Evolutionary conservation across 768 basidiomycete species (phyloP).

Genomic region (Leccinum barrowsii): DNA sequence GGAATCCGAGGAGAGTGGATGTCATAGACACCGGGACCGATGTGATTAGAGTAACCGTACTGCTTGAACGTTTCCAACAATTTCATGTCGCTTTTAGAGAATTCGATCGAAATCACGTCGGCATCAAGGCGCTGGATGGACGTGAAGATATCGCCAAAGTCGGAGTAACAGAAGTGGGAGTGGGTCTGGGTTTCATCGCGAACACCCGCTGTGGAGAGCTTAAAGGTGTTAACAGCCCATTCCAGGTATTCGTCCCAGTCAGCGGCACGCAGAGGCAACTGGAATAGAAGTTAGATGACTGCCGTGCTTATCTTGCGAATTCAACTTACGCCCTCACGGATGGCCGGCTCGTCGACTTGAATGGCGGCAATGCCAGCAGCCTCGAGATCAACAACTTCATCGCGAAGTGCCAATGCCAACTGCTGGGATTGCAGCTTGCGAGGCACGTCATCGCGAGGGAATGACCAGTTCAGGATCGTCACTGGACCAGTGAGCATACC

Average conservation of each 20-base stretch:
- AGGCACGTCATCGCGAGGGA: constrained; percentile 97
- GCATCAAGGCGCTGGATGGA: constrained; percentile 96
- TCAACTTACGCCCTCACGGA: constrained; percentile 88
- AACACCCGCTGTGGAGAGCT: constrained; percentile 94
- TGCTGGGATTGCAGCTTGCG: constrained; percentile 98
- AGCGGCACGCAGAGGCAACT: constrained; percentile 91
- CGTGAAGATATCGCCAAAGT: constrained; percentile 98
- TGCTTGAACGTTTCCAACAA: constrained; percentile 92
- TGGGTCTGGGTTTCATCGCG: constrained; percentile 92
- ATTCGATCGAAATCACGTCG: constrained; percentile 98
- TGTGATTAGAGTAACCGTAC: constrained; percentile 94
- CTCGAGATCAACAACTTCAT: constrained; percentile 96
- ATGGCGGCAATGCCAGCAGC: constrained; percentile 96
- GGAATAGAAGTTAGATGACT: constrained; percentile 5
- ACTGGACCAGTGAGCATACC: constrained; percentile 99
- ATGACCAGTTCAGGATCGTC: constrained; percentile 99
- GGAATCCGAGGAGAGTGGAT: constrained; percentile 99
- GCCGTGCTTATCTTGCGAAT: neutral
- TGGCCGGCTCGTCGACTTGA: constrained; percentile 99
- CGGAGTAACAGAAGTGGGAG: constrained; percentile 99
- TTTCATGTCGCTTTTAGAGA: constrained; percentile 98
- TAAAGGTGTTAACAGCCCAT: constrained; percentile 99
- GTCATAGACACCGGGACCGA: constrained; percentile 97
- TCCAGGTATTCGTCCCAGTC: constrained; percentile 97
- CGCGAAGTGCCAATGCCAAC: constrained; percentile 94